These are phyloP conservation scores for Grosmannia penicillata DNA, from an alignment of 2,329 filamentous ascomycete species.

Conservation along the genomic window DNA sequence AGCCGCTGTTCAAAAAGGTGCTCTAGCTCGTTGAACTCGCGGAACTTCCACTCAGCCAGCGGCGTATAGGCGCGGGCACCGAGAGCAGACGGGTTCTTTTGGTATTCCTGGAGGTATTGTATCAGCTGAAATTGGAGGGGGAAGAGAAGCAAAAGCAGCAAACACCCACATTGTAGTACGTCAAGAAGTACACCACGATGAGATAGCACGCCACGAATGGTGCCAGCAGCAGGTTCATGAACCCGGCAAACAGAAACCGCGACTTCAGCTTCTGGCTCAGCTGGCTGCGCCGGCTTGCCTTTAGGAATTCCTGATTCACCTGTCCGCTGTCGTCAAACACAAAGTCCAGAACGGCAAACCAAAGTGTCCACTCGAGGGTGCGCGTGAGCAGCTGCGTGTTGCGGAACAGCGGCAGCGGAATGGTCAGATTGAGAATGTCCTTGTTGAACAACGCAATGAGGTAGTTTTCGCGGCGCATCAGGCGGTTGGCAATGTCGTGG, in stretches of 20 bases:
- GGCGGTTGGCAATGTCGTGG: constrained; percentile 87
- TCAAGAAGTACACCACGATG: constrained; percentile 80
- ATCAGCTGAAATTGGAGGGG: constrained; percentile 9
- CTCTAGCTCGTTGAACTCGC: constrained; percentile 92
- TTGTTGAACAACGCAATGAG: constrained; percentile 96
- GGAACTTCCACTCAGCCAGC: constrained; percentile 93
- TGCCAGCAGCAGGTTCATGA: constrained; percentile 75
- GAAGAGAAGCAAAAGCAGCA: neutral
- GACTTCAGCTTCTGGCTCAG: constrained; percentile 65
- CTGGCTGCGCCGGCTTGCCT: constrained; percentile 62
- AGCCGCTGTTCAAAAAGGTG: constrained; percentile 82
- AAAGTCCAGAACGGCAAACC: constrained; percentile 82
- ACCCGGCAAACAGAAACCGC: constrained; percentile 67
- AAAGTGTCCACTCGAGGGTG: constrained; percentile 82
- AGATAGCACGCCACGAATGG: constrained; percentile 82
- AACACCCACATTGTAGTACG: constrained; percentile 68
- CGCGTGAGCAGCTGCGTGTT: constrained; percentile 74
- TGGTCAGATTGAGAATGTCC: constrained; percentile 74
- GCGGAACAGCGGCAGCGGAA: constrained; percentile 71
- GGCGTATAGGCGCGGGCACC: constrained; percentile 86
- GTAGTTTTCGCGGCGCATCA: constrained; percentile 96
- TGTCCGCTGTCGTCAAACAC: constrained; percentile 85
- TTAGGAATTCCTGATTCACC: constrained; percentile 72
- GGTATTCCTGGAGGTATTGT: constrained; percentile 56
- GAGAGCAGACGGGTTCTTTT: constrained; percentile 78